Base-by-base conservation (phyloP, 2,329 filamentous ascomycete species). In the Ambrosiella beaveri region DNA sequence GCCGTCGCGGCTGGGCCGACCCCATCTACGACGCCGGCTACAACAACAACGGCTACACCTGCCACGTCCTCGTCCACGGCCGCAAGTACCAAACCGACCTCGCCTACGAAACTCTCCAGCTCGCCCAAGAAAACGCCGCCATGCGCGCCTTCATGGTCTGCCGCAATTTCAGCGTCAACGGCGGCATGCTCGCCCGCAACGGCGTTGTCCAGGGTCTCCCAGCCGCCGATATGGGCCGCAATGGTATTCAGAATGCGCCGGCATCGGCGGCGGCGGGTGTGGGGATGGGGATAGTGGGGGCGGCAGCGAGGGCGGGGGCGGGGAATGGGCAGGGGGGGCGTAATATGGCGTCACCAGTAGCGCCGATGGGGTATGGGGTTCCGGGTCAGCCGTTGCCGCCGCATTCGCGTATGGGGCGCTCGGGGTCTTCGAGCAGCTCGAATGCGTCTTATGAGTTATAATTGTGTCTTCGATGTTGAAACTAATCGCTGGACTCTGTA, bases 101-200 rank as follows among this genome's bases (percentile, higher is more conserved):
- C 41, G 80, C 84, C 63, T 95, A 93, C 73, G 82, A 86, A 68
- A 86, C 85, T 62, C 86, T 91, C 68, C 75, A 80, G 54, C 76
- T 95, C 63, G 91, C 91, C 52, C 87, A 89, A 67, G 90, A 97
- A 70, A 93, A 91, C 66, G 91, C 91, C 35, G 91, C 91, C 61
- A 94, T 94, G 80, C 86, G 89, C 62, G 91, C 91, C 59, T 97
- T 95, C 72, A 91, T 95, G 81, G 93, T 96, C 64, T 96, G 91
- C 76, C 85, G 89, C 63, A 95, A 95, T 76, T 96, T 96, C 73
- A 95, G 88, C 58, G 87, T 94, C 70, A 96, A 95, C 68, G 89
- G 94, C 65, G 91, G 91, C 68, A 95, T 95, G 88, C 74, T 84
- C 62, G 81, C 80, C 62, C 78, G 80, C 63, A 84, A 84, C 66